phyloP scores from a whole-genome alignment of 139 green algal genomes.

The Coelastrella sp. region DNA sequence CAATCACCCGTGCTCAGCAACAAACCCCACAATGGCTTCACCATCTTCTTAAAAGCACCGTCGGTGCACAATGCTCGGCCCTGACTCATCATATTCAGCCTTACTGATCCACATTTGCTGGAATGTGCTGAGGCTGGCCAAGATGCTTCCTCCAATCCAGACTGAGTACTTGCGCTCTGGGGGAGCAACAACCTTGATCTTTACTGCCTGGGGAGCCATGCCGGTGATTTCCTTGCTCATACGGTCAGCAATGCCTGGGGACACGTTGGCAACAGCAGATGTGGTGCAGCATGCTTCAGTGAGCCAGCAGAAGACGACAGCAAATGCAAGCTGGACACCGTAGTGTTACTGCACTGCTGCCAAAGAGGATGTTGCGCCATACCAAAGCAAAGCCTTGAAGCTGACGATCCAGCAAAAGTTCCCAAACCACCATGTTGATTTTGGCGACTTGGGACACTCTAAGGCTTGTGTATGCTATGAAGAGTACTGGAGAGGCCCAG shows the following conservation, averaged over 20 bases:
- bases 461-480: too few species aligned
- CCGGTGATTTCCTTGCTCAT: conserved; percentile 97
- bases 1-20: too few species aligned
- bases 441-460: too few species aligned
- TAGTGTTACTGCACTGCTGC: too few species aligned
- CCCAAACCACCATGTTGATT: too few species aligned
- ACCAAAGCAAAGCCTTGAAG: too few species aligned
- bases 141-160: conserved; percentile 98
- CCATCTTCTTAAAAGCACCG: background rate
- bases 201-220: conserved; percentile 91
- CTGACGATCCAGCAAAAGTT: too few species aligned
- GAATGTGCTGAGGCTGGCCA: conserved; percentile 98
- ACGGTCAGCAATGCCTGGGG: conserved; percentile 91
- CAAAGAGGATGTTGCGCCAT: too few species aligned
- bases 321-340: background rate
- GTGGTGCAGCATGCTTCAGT: background rate
- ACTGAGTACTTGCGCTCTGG: conserved; percentile 93
- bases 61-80: conserved; percentile 96
- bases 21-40: background rate
- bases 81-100: conserved; percentile 96
- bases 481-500: too few species aligned
- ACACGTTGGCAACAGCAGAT: background rate
- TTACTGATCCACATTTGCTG: conserved; percentile 93
- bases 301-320: background rate
- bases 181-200: conserved; percentile 85